phyloP scores from a whole-genome alignment of 2,329 filamentous ascomycete species.

The Bimuria novae-zelandiae region DNA sequence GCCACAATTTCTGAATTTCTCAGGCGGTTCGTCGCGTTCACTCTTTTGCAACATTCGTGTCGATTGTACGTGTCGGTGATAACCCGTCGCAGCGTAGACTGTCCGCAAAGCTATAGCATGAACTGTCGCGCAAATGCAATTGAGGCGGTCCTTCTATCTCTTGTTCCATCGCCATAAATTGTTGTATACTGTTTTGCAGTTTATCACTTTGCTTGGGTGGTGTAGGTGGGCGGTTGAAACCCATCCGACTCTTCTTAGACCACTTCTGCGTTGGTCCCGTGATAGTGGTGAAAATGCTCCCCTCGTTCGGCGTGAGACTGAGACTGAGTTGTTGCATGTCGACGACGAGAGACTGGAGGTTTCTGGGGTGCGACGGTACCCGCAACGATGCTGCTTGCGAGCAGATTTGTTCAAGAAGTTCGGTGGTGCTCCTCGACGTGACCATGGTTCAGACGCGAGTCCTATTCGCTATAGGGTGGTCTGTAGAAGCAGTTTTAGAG shows the following conservation, averaged over 20 bases:
- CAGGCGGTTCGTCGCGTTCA: too few relatives aligned
- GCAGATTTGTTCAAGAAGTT: background rate
- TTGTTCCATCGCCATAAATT: slow-evolving; percentile 25
- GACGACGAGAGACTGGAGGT: slow-evolving; percentile 10
- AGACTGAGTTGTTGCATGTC: slow-evolving; percentile 12
- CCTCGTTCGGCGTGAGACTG: too few relatives aligned
- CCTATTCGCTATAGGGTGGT: slow-evolving; percentile 27
- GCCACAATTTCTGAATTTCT: too few relatives aligned
- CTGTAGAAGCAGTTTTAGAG: slow-evolving; percentile 55
- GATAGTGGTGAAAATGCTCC: too few relatives aligned
- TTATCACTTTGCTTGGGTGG: background rate
- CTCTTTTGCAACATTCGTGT: too few relatives aligned
- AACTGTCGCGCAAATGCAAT: slow-evolving; percentile 25
- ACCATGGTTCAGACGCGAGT: slow-evolving; percentile 21
- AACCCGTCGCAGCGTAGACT: too few relatives aligned
- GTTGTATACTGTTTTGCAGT: slow-evolving; percentile 15
- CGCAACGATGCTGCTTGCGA: slow-evolving; percentile 20
- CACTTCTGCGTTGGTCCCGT: slow-evolving; percentile 2
- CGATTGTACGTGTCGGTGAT: too few relatives aligned
- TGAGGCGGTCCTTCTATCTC: slow-evolving; percentile 22
- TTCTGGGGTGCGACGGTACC: slow-evolving; percentile 21
- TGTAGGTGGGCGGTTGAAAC: background rate
- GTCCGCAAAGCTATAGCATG: slow-evolving; percentile 28
- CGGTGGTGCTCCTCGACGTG: slow-evolving; percentile 2
- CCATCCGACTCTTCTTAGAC: slow-evolving; percentile 1